Conservation (phyloP, 2,329 filamentous ascomycete genomes). For the Didymosphaeria variabile region DNA sequence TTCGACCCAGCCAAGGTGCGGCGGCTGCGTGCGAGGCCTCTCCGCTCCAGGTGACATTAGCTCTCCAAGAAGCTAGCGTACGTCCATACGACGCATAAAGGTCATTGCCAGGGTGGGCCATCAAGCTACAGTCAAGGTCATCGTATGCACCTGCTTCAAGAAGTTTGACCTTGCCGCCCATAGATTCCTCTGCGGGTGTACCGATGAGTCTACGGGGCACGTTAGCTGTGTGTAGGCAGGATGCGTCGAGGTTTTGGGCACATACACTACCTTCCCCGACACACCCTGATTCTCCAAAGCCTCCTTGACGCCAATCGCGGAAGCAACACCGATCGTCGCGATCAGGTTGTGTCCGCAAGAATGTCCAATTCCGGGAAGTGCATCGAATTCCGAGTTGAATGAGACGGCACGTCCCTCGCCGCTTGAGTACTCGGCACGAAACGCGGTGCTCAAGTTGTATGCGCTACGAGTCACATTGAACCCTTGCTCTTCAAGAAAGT, state of each 20-base stretch:
- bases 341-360: slow-evolving; percentile 58
- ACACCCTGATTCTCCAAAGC: slow-evolving; percentile 39
- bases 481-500: slow-evolving; percentile 54
- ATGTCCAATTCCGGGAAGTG: slow-evolving; percentile 53
- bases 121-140: slow-evolving; percentile 42
- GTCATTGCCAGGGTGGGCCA: slow-evolving; percentile 46
- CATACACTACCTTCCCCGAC: slow-evolving; percentile 42
- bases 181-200: slow-evolving; percentile 57
- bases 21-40: slow-evolving; percentile 47
- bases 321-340: slow-evolving; percentile 49
- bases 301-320: slow-evolving; percentile 48
- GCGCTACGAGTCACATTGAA: slow-evolving; percentile 43
- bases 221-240: not conserved
- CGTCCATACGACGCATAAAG: slow-evolving; percentile 59
- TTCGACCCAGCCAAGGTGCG: slow-evolving; percentile 40
- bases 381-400: slow-evolving; percentile 52
- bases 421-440: slow-evolving; percentile 39
- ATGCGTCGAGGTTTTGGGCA: not conserved
- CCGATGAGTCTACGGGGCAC: slow-evolving; percentile 46
- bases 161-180: slow-evolving; percentile 56
- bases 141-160: slow-evolving; percentile 55
- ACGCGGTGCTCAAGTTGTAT: slow-evolving; percentile 47
- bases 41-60: slow-evolving; percentile 62
- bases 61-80: slow-evolving; percentile 61
- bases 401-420: slow-evolving; percentile 55